These are phyloP conservation scores for Aspergillus brasiliensis DNA, from an alignment of 2,329 filamentous ascomycete genomes.

Conservation along the genomic window DNA sequence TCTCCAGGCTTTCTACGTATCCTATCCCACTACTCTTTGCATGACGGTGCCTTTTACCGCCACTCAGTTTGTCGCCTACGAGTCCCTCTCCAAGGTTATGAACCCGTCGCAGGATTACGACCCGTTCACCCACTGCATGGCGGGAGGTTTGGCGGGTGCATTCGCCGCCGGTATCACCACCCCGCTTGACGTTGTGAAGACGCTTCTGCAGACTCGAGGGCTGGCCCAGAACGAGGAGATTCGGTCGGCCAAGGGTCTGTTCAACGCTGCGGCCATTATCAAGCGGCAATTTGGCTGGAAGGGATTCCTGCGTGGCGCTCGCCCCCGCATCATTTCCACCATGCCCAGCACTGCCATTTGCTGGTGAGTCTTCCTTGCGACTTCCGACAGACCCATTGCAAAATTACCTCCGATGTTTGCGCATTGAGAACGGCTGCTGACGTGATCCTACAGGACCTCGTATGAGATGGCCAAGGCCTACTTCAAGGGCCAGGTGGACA, in stretches of 20 bases:
- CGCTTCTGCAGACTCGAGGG: constrained; percentile 89
- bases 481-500: constrained; percentile 53
- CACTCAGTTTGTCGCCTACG: constrained; percentile 95
- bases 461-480: constrained; percentile 71
- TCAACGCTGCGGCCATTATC: constrained; percentile 77
- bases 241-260: constrained; percentile 78
- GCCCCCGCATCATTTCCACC: constrained; percentile 88
- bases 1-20: constrained; percentile 91
- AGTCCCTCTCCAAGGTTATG: constrained; percentile 91
- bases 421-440: constrained; percentile 8
- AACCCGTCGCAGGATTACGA: constrained; percentile 81
- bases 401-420: neutral
- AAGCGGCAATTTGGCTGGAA: constrained; percentile 78
- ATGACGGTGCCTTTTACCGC: constrained; percentile 99
- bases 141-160: constrained; percentile 88
- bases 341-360: constrained; percentile 99
- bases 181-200: constrained; percentile 97
- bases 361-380: constrained; percentile 64
- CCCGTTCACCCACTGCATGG: constrained; percentile 88
- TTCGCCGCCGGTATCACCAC: constrained; percentile 93
- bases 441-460: constrained; percentile 52
- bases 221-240: constrained; percentile 78
- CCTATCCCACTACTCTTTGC: constrained; percentile 93
- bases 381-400: neutral
- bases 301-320: constrained; percentile 92